These are phyloP conservation scores for Fusarium sp. DNA, from an alignment of 2,329 filamentous ascomycete species.

Conservation along the genomic window DNA sequence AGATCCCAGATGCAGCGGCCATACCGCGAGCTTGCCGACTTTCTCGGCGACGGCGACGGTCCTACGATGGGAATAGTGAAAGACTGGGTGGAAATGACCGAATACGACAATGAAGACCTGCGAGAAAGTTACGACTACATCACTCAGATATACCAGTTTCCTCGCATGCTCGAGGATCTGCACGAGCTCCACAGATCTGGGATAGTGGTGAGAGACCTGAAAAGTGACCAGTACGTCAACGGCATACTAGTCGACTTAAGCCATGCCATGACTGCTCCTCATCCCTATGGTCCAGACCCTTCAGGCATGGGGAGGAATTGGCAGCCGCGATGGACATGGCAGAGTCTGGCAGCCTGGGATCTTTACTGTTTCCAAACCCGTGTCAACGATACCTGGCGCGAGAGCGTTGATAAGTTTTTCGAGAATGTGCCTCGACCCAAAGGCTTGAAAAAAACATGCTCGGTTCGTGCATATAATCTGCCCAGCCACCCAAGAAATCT, in stretches of 20 bases:
- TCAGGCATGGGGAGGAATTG: background rate
- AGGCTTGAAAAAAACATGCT: background rate
- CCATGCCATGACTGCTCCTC: background rate
- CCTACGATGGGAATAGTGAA: slow-evolving; percentile 13
- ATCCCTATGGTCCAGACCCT: slow-evolving; percentile 8
- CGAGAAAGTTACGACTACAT: background rate
- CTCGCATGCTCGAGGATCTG: slow-evolving; percentile 13
- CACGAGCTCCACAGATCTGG: slow-evolving; percentile 7
- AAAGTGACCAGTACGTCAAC: slow-evolving; percentile 15
- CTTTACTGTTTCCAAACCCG: background rate
- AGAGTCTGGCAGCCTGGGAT: slow-evolving; percentile 24
- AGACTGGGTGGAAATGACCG: slow-evolving; percentile 18
- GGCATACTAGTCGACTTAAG: slow-evolving; percentile 25
- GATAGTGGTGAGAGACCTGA: slow-evolving; percentile 12
- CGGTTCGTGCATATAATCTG: background rate
- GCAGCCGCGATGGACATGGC: slow-evolving; percentile 16
- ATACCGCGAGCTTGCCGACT: background rate
- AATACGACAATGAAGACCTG: background rate
- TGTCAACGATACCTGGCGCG: slow-evolving; percentile 3
- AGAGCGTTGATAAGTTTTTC: background rate
- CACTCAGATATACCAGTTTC: background rate
- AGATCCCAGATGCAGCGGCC: background rate
- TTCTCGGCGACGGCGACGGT: background rate
- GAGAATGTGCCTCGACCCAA: no score
- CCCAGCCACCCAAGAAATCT: background rate